A percentile compares a stretch with the other conserved stretches of the same genome.
These are phyloP conservation scores for Chrysanthemum lavandulifolium DNA, from an alignment of 129 eudicot species.

Conservation along the genomic window DNA sequence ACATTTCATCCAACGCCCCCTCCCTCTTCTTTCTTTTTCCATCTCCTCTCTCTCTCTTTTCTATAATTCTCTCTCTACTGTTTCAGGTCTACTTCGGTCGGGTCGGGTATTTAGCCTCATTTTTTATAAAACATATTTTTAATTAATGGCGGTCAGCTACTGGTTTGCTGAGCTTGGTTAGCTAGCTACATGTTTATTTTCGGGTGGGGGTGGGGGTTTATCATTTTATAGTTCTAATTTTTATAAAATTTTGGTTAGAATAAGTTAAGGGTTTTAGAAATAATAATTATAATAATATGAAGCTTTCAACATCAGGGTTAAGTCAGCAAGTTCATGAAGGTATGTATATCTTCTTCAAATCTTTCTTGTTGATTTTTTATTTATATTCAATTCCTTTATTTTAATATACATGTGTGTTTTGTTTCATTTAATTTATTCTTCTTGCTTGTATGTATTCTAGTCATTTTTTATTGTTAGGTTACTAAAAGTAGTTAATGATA, in stretches of 20 bases:
- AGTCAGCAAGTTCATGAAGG: conserved; percentile 99
- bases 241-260: neutral
- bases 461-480: conserved; percentile 19
- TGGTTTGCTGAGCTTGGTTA: conserved; percentile 41
- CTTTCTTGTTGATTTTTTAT: conserved; percentile 22
- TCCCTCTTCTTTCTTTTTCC: conserved; percentile 15
- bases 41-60: conserved; percentile 20
- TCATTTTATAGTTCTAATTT: neutral
- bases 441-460: conserved; percentile 14
- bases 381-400: neutral
- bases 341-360: conserved; percentile 34
- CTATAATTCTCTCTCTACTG: conserved; percentile 39
- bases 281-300: conserved; percentile 44
- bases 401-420: conserved; percentile 15
- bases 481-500: no score
- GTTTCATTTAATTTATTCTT: conserved; percentile 27
- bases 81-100: conserved; percentile 49
- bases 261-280: conserved; percentile 27
- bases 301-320: conserved; percentile 99
- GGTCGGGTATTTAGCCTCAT: conserved; percentile 38
- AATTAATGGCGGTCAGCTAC: conserved; percentile 36
- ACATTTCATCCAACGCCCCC: conserved; percentile 60
- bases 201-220: conserved; percentile 22
- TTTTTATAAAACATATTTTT: no score
- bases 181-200: neutral